Percentiles rank a stretch among this genome's conserved stretches.
Evolutionary conservation across 345 rosid species (phyloP).

Genomic region (Crucihimalaya himalaica): DNA sequence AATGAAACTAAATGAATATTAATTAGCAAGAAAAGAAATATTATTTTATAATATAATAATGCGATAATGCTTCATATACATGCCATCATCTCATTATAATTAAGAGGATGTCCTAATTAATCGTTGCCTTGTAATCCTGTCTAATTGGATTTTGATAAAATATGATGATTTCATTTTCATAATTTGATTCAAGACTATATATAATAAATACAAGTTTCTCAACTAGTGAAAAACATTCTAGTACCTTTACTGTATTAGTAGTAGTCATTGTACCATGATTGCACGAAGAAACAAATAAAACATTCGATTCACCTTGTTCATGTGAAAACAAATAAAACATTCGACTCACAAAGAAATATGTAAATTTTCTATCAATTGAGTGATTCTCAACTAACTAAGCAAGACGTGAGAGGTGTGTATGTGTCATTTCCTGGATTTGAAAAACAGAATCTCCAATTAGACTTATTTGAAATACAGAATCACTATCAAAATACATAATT

Average conservation of each 20-base stretch:
- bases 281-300: too few relatives aligned
- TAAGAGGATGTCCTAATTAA: slow-evolving; percentile 11
- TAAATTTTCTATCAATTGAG: too few relatives aligned
- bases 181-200: background rate
- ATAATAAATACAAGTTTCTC: slow-evolving; percentile 7
- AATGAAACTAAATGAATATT: background rate
- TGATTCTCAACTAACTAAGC: too few relatives aligned
- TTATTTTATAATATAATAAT: background rate
- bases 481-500: too few relatives aligned
- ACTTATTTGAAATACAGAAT: too few relatives aligned
- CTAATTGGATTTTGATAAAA: background rate
- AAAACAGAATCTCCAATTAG: too few relatives aligned
- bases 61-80: background rate
- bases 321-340: too few relatives aligned
- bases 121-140: slow-evolving; percentile 33
- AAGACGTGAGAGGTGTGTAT: too few relatives aligned
- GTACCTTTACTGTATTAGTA: slow-evolving; percentile 13
- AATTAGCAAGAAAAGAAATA: background rate
- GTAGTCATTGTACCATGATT: too few relatives aligned
- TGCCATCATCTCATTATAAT: background rate
- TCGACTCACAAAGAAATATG: too few relatives aligned
- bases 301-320: too few relatives aligned
- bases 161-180: background rate
- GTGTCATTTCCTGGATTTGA: too few relatives aligned
- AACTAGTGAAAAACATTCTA: slow-evolving; percentile 23